These are phyloP conservation scores for Verticillium nonalfalfae DNA, from an alignment of 2,329 filamentous ascomycete species.

Conservation along the genomic window DNA sequence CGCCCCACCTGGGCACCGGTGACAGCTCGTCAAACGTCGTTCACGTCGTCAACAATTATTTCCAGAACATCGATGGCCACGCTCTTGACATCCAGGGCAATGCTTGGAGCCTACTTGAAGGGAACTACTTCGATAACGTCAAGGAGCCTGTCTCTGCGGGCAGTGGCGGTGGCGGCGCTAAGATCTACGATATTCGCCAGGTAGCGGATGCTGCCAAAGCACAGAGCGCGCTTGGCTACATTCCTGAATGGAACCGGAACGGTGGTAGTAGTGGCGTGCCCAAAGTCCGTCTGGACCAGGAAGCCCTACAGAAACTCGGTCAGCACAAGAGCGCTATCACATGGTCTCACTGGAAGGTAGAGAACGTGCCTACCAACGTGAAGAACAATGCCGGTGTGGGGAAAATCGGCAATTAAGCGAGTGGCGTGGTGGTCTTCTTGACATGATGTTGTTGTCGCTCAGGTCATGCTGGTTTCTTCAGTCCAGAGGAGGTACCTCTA, in stretches of 20 bases:
- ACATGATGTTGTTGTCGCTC: too few relatives aligned
- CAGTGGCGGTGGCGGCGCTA: slow-evolving; percentile 13
- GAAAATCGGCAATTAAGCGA: slow-evolving; percentile 2
- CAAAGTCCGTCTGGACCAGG: slow-evolving; percentile 7
- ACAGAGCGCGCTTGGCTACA: slow-evolving; percentile 13
- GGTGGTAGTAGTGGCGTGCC: slow-evolving; percentile 8
- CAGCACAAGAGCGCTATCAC: slow-evolving; percentile 13
- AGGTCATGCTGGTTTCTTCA: too few relatives aligned
- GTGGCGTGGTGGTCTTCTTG: too few relatives aligned
- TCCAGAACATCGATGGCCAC: slow-evolving; percentile 28
- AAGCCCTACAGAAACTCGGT: slow-evolving; percentile 10
- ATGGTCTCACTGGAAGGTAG: slow-evolving; percentile 13
- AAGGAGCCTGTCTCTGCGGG: slow-evolving; percentile 25
- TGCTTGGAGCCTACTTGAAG: slow-evolving; percentile 16
- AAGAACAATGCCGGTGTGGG: slow-evolving; percentile 16
- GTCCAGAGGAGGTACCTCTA: too few relatives aligned
- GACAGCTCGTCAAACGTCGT: slow-evolving; percentile 15
- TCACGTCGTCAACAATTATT: slow-evolving; percentile 20
- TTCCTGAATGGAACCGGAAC: slow-evolving; percentile 16
- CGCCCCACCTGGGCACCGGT: slow-evolving; percentile 19
- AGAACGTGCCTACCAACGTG: slow-evolving; percentile 14
- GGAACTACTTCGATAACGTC: slow-evolving; percentile 18
- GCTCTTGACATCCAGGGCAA: slow-evolving; percentile 42
- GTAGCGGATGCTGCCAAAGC: slow-evolving; percentile 15
- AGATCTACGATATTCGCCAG: slow-evolving; percentile 17